phyloP scores from a whole-genome alignment of 139 green algal species.

The Haematococcus sp. region DNA sequence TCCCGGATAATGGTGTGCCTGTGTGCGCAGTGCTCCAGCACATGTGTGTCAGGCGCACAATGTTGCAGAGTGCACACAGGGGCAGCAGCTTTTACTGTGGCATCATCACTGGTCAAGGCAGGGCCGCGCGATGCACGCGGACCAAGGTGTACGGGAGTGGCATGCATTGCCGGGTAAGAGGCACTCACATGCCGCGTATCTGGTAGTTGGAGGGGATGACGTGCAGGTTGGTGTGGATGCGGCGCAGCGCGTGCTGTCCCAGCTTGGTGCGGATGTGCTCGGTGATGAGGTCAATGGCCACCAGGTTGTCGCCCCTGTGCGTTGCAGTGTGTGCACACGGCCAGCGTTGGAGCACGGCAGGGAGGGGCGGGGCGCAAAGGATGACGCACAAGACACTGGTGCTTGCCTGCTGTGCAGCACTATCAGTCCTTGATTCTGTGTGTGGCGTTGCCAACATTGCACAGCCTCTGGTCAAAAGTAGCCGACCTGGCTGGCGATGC shows the following conservation, averaged over 20 bases:
- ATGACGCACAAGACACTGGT: slow-evolving; percentile 6
- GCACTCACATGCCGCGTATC: slow-evolving; percentile 71
- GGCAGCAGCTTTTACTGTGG: not conserved
- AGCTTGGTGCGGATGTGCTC: slow-evolving; percentile 89
- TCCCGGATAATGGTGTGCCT: slow-evolving; percentile 76
- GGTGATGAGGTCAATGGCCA: slow-evolving; percentile 95
- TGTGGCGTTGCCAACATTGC: no score
- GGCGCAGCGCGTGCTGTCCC: slow-evolving; percentile 83
- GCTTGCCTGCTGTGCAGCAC: no score
- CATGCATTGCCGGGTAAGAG: not conserved
- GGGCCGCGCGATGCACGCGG: no score
- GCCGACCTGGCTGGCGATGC: no score
- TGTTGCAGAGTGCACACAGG: not conserved
- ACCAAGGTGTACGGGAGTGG: no score
- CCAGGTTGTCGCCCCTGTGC: slow-evolving; percentile 61
- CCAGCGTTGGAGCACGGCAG: no score
- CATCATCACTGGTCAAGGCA: not conserved
- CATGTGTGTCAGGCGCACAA: not conserved
- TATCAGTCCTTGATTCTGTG: no score
- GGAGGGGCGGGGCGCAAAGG: no score
- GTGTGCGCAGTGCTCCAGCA: not conserved
- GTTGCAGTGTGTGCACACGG: no score
- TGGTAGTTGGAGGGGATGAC: slow-evolving; percentile 93
- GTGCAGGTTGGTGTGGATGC: slow-evolving; percentile 81
- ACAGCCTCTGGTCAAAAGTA: no score